These are phyloP conservation scores for Penicillium polonicum DNA, from an alignment of 2,329 filamentous ascomycete genomes.

Conservation along the genomic window DNA sequence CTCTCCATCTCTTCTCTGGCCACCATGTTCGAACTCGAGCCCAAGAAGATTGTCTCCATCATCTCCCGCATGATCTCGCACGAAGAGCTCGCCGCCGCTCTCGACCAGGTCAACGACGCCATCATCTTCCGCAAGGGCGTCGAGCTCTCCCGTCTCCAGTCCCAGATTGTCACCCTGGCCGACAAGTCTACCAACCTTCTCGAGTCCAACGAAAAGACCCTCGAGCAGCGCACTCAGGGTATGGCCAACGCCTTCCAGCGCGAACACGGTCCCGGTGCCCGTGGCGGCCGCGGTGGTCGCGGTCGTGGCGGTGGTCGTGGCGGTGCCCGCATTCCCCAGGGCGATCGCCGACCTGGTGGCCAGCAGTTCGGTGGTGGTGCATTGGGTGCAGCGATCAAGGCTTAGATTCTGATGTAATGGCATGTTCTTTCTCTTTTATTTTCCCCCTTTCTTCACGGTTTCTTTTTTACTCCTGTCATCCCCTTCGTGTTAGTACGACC, in stretches of 20 bases:
- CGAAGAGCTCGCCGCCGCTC: conserved; percentile 91
- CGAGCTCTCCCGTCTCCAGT: conserved; percentile 93
- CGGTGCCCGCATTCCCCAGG: conserved; percentile 38
- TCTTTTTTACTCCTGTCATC: conserved; percentile 20
- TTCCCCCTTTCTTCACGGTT: conserved; percentile 20
- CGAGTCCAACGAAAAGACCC: conserved; percentile 93
- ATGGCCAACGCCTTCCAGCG: conserved; percentile 94
- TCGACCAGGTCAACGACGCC: conserved; percentile 95
- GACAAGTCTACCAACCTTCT: conserved; percentile 97
- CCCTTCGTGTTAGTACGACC: conserved; percentile 14
- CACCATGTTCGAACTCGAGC: conserved; percentile 92
- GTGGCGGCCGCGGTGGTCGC: conserved; percentile 61
- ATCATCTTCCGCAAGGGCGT: conserved; percentile 99
- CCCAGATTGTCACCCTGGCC: conserved; percentile 85
- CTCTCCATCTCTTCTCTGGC: conserved; percentile 81
- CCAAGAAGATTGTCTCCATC: conserved; percentile 86
- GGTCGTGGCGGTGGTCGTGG: conserved; percentile 40
- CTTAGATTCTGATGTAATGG: conserved; percentile 43
- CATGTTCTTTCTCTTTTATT: conserved; percentile 29
- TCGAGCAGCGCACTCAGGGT: conserved; percentile 95
- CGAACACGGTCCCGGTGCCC: conserved; percentile 73
- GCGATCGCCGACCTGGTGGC: conserved; percentile 47
- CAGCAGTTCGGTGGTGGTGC: conserved; percentile 53
- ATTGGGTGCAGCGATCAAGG: conserved; percentile 52
- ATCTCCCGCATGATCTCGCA: conserved; percentile 99